Evolutionary conservation across 768 basidiomycete genomes (phyloP).

Genomic region (Xerocomus spinulosus): DNA sequence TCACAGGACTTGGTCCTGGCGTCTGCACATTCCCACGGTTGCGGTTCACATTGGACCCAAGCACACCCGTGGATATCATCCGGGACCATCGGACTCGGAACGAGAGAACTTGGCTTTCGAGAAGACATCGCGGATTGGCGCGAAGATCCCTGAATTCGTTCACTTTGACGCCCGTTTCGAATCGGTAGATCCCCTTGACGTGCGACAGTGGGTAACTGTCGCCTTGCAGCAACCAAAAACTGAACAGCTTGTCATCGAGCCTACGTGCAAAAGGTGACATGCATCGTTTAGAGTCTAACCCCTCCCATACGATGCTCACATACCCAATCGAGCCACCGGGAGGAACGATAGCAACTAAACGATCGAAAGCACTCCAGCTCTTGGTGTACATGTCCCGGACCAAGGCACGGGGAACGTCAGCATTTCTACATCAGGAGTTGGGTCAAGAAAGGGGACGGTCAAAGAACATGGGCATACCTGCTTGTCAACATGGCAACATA

Average conservation of each 20-base stretch:
- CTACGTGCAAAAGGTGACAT: slow-evolving; percentile 34
- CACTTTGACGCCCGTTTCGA: slow-evolving; percentile 85
- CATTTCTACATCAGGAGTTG: slow-evolving; percentile 50
- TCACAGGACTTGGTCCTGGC: slow-evolving; percentile 24
- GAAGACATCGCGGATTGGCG: slow-evolving; percentile 81
- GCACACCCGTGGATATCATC: slow-evolving; percentile 63
- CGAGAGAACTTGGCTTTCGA: slow-evolving; percentile 76
- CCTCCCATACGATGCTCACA: slow-evolving; percentile 23
- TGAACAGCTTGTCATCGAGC: slow-evolving; percentile 89
- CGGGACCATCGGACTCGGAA: slow-evolving; percentile 81
- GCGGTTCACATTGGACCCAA: slow-evolving; percentile 41
- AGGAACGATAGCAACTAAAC: slow-evolving; percentile 84
- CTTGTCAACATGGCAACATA: slow-evolving; percentile 70
- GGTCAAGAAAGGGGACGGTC: not conserved
- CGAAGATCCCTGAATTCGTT: slow-evolving; percentile 85
- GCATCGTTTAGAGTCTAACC: not conserved
- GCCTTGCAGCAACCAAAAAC: slow-evolving; percentile 82
- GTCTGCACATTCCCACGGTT: slow-evolving; percentile 32
- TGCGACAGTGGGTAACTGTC: slow-evolving; percentile 73
- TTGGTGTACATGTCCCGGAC: slow-evolving; percentile 91
- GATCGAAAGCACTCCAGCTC: slow-evolving; percentile 89
- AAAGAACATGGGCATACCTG: slow-evolving; percentile 42
- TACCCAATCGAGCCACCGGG: slow-evolving; percentile 87
- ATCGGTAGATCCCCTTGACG: slow-evolving; percentile 82
- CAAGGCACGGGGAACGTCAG: slow-evolving; percentile 77